A percentile compares a stretch with the other conserved stretches of the same genome.
Evolutionary conservation across 1,284 basidiomycete species (phyloP).

Genomic region (Ceratobasidium sp.): DNA sequence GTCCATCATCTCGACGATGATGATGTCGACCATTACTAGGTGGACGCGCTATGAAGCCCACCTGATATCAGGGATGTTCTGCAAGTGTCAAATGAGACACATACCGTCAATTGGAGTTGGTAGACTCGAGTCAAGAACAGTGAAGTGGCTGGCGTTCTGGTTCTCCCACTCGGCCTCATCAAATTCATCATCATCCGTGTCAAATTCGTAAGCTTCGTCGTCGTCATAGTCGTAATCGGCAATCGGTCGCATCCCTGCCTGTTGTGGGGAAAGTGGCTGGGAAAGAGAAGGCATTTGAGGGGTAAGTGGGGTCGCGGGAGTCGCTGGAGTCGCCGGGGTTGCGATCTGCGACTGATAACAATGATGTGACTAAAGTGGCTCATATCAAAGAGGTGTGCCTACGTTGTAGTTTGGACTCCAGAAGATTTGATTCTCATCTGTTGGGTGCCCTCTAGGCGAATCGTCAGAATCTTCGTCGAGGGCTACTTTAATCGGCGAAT

Average conservation of each 20-base stretch:
- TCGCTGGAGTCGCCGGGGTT: slow-evolving; percentile 29
- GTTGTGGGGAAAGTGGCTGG: slow-evolving; percentile 24
- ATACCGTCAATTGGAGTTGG: slow-evolving; percentile 68
- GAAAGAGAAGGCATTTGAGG: slow-evolving; percentile 9
- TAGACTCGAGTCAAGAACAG: slow-evolving; percentile 83
- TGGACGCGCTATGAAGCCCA: slow-evolving; percentile 68
- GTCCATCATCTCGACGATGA: slow-evolving; percentile 45
- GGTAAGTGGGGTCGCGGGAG: slow-evolving; percentile 27
- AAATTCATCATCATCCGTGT: slow-evolving; percentile 63
- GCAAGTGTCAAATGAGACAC: too few relatives aligned
- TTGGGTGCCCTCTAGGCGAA: slow-evolving; percentile 40
- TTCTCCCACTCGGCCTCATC: slow-evolving; percentile 52
- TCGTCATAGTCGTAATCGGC: slow-evolving; percentile 62
- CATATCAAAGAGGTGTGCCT: neutral
- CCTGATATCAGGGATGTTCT: slow-evolving; percentile 53
- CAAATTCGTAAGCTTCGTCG: slow-evolving; percentile 56
- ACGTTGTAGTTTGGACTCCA: slow-evolving; percentile 34
- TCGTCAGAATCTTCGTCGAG: slow-evolving; percentile 49
- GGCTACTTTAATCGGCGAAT: slow-evolving; percentile 41
- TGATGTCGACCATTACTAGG: slow-evolving; percentile 28
- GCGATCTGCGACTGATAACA: slow-evolving; percentile 7
- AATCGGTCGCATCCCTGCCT: slow-evolving; percentile 35
- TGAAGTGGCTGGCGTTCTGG: slow-evolving; percentile 60
- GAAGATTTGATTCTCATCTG: slow-evolving; percentile 28
- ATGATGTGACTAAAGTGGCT: neutral